Conservation (phyloP, 768 basidiomycete species). For the Trichaptum fuscoviolaceum region DNA sequence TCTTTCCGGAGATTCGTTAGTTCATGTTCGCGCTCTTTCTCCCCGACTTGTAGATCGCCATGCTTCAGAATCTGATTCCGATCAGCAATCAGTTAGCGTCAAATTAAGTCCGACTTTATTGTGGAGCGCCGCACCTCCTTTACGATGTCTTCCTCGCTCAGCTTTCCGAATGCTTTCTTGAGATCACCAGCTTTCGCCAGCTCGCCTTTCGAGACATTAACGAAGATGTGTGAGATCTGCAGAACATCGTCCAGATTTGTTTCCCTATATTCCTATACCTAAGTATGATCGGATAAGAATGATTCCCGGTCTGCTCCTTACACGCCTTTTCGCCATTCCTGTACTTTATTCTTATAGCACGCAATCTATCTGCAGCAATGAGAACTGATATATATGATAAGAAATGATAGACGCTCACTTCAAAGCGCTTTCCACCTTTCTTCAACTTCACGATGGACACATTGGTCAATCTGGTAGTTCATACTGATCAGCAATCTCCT, state of each 20-base stretch:
- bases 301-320: constrained; percentile 32
- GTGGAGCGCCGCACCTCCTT: constrained; percentile 54
- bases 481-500: not conserved
- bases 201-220: constrained; percentile 95
- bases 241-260: constrained; percentile 92
- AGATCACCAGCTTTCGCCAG: constrained; percentile 86
- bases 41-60: constrained; percentile 94
- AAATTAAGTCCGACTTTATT: not conserved
- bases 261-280: constrained; percentile 47
- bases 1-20: constrained; percentile 76
- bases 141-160: constrained; percentile 64
- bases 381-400: not conserved
- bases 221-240: constrained; percentile 94
- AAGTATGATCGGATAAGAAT: constrained; percentile 2
- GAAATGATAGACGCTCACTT: constrained; percentile 47
- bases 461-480: constrained; percentile 74
- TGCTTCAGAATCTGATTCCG: constrained; percentile 77
- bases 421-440: constrained; percentile 97
- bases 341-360: constrained; percentile 99
- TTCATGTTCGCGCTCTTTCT: constrained; percentile 94
- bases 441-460: constrained; percentile 94
- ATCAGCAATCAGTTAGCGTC: not conserved
- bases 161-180: constrained; percentile 85
- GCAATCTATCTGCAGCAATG: constrained; percentile 57
- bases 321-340: constrained; percentile 93